Conservation (phyloP, 140 eudicot species). For the Stevia rebaudiana region DNA sequence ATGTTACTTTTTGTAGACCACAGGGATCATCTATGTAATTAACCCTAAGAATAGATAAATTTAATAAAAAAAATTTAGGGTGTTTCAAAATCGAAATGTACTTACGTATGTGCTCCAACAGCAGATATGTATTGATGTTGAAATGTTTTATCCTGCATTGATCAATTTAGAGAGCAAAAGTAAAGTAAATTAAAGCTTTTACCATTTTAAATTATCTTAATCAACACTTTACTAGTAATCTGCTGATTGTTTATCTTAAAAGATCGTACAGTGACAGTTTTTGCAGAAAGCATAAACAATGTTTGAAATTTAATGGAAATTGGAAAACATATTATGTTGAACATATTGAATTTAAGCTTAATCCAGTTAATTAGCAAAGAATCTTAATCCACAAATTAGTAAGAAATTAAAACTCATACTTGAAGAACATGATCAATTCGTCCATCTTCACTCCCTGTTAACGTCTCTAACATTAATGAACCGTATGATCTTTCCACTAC, state of each 20-base stretch:
- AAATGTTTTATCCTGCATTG: constrained; percentile 87
- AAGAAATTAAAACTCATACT: constrained; percentile 34
- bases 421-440: constrained; percentile 94
- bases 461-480: constrained; percentile 71
- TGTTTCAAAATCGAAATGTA: neutral
- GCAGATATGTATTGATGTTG: constrained; percentile 89
- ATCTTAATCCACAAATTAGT: constrained; percentile 4
- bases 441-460: constrained; percentile 72
- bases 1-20: too few species aligned
- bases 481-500: constrained; percentile 79
- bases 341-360: neutral
- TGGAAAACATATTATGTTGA: neutral
- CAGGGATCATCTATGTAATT: too few species aligned
- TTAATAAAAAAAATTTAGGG: neutral
- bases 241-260: neutral
- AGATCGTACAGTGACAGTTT: neutral
- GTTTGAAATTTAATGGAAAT: constrained; percentile 2
- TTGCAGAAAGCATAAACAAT: neutral
- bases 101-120: constrained; percentile 89
- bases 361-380: neutral
- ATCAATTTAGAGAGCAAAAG: constrained; percentile 6
- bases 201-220: neutral
- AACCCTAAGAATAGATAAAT: neutral
- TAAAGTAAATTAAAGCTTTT: constrained; percentile 3
- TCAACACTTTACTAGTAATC: neutral